These are phyloP conservation scores for Pseudocercospora cruenta DNA, from an alignment of 2,329 filamentous ascomycete genomes.

Conservation along the genomic window DNA sequence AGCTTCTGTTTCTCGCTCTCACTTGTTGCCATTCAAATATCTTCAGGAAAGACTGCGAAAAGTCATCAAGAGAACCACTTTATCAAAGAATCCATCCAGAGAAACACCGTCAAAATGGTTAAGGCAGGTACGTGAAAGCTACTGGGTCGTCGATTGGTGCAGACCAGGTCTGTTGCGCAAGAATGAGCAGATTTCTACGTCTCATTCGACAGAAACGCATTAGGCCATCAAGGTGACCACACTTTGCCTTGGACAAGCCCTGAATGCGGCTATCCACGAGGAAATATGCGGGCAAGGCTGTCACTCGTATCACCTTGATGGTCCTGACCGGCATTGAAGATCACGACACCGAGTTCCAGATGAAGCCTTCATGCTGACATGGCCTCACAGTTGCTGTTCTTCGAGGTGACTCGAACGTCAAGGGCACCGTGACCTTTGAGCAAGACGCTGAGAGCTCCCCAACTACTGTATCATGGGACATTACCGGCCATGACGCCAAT, in stretches of 20 bases:
- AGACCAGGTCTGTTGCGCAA: slow-evolving; percentile 43
- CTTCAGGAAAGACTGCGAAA: slow-evolving; percentile 12
- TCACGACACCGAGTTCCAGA: neutral
- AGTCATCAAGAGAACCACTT: slow-evolving; percentile 15
- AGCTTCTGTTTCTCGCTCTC: neutral
- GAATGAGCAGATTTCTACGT: slow-evolving; percentile 40
- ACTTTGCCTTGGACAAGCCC: neutral
- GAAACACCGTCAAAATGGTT: slow-evolving; percentile 82
- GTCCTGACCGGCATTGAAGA: neutral
- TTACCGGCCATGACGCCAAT: slow-evolving; percentile 89
- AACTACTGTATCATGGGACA: slow-evolving; percentile 90
- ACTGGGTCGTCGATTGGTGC: slow-evolving; percentile 16
- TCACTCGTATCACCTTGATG: slow-evolving; percentile 14
- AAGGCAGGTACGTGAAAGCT: slow-evolving; percentile 78
- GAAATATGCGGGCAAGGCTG: slow-evolving; percentile 5
- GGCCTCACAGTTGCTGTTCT: slow-evolving; percentile 78
- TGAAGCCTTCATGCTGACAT: slow-evolving; percentile 20
- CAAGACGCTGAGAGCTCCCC: slow-evolving; percentile 79
- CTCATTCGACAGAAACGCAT: slow-evolving; percentile 22
- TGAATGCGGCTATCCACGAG: slow-evolving; percentile 14
- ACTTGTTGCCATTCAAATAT: slow-evolving; percentile 2
- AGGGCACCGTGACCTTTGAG: slow-evolving; percentile 92
- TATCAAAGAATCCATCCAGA: slow-evolving; percentile 35
- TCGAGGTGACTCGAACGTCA: slow-evolving; percentile 96
- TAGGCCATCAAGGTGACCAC: slow-evolving; percentile 30